Percentiles rank a stretch among this genome's conserved stretches.
phyloP scores from a whole-genome alignment of 164 flowering plant genomes.

The Cinnamomum micranthum region DNA sequence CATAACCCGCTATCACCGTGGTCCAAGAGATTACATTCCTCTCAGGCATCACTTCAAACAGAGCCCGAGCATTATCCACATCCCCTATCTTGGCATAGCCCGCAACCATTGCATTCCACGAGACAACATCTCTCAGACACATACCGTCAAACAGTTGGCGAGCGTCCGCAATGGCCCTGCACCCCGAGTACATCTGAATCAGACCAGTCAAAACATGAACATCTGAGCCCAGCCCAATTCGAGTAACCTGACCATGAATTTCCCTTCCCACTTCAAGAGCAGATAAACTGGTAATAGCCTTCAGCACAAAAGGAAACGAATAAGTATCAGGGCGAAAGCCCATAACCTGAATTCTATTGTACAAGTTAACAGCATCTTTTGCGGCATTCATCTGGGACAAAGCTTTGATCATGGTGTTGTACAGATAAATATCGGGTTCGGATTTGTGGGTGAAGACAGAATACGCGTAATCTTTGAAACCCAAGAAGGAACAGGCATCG shows the following conservation, averaged over 20 bases:
- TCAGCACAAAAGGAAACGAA: conserved; percentile 52
- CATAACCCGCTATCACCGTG: conserved; percentile 45
- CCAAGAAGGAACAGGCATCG: conserved; percentile 30
- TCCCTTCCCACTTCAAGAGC: conserved; percentile 25
- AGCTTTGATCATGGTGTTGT: conserved; percentile 49
- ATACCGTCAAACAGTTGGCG: conserved; percentile 46
- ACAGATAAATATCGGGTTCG: conserved; percentile 31
- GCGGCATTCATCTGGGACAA: conserved; percentile 25
- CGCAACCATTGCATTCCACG: conserved; percentile 61
- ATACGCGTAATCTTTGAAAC: conserved; percentile 28
- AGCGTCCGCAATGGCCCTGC: conserved; percentile 35
- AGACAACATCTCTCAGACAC: conserved; percentile 24
- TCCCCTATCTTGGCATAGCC: conserved; percentile 51
- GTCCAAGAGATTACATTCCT: conserved; percentile 69
- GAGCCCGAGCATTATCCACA: conserved; percentile 28
- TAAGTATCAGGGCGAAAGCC: conserved; percentile 49
- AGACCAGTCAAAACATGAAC: conserved; percentile 37
- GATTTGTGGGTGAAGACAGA: conserved; percentile 28
- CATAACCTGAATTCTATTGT: conserved; percentile 20
- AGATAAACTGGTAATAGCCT: conserved; percentile 33
- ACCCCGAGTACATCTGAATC: conserved; percentile 43
- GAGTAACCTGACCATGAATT: conserved; percentile 41
- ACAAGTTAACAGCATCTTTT: conserved; percentile 34
- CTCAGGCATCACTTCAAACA: conserved; percentile 52
- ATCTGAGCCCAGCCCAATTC: conserved; percentile 34